Percentiles rank a stretch among this genome's conserved stretches.
These are phyloP conservation scores for Picea mariana DNA, from an alignment of 83 land plant genomes.

Conservation along the genomic window DNA sequence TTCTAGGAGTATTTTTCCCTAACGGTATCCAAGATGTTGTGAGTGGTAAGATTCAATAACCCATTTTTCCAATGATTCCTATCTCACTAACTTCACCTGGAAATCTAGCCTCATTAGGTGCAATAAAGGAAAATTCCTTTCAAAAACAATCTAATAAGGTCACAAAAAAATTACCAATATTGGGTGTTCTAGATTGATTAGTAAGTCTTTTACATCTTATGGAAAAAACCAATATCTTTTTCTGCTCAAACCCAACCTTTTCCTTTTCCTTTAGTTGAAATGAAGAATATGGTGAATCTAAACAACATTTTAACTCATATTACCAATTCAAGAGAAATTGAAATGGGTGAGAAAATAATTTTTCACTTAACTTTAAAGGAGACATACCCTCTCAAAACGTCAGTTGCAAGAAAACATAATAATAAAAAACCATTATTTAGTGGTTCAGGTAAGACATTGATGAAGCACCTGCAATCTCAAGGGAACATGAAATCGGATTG, in stretches of 20 bases:
- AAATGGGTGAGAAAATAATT: neutral
- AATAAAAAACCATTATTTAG: no score
- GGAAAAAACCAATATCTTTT: neutral
- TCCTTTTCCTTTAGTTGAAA: neutral
- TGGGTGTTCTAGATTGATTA: neutral
- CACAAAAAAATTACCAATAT: neutral
- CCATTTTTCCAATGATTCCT: neutral
- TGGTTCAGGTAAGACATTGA: no score
- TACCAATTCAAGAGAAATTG: neutral
- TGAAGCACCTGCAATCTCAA: no score
- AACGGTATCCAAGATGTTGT: constrained; percentile 22
- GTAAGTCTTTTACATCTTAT: neutral
- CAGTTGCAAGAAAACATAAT: neutral
- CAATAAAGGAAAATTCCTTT: neutral
- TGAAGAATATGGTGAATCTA: constrained; percentile 9
- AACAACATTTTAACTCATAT: neutral
- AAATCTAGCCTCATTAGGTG: neutral
- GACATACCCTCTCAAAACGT: neutral
- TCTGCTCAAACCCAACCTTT: neutral
- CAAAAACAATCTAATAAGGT: neutral
- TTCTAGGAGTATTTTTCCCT: constrained; percentile 23
- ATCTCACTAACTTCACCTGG: neutral
- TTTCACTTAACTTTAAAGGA: neutral
- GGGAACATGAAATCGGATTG: no score
- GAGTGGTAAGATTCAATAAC: constrained; percentile 4